Base-by-base conservation (phyloP, 116 monocot species). In the Zostera marina region DNA sequence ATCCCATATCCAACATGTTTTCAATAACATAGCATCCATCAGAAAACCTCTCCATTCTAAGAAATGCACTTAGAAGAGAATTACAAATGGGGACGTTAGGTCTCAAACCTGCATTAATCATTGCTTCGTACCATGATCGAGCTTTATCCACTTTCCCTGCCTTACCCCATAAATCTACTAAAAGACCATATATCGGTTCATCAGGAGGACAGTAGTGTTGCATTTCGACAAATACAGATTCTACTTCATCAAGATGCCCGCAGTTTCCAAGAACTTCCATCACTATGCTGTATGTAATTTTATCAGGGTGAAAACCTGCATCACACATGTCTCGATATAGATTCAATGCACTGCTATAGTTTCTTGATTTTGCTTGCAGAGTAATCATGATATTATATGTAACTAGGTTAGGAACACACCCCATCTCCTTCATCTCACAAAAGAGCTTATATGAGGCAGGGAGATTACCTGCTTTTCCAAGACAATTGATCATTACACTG, bases 351-450 rank as follows among this genome's bases (percentile, higher is more conserved):
- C 43, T 77, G 0, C 57, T 47, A 71, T 86, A 81, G 26, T 98
- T 98, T 59, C 98, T 80, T 61, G 98, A 76, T 61, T 98, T 90
- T 14, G 90, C 78, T 56, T 98, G 83, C 40, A 98, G 67, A 41
- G 90, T 76, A 42, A 98, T 98, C 98, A 98, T 85, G 22, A 85
- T 98, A 20, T 98, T 98, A 64, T 89, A 98, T 42, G 98, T 98
- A 14, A 98, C 98, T 4, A 98, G 76, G 38, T 98, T 98, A 38
- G 98, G 98, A 62, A 72, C 54, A 49, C 83, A 98, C 2, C 98
- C 98, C 20, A 73, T 67, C 47, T 75, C 77, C 46, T 83, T 73
- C 98, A 98, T 98, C 82, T 98, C 90, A 38, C 69, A 72, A 49
- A 89, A 90, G 17, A 98, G 71, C 47, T 85, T 78, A 25, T 83